Base-by-base conservation (phyloP, 108 stramenopile genomes). In the Parmales sp. region DNA sequence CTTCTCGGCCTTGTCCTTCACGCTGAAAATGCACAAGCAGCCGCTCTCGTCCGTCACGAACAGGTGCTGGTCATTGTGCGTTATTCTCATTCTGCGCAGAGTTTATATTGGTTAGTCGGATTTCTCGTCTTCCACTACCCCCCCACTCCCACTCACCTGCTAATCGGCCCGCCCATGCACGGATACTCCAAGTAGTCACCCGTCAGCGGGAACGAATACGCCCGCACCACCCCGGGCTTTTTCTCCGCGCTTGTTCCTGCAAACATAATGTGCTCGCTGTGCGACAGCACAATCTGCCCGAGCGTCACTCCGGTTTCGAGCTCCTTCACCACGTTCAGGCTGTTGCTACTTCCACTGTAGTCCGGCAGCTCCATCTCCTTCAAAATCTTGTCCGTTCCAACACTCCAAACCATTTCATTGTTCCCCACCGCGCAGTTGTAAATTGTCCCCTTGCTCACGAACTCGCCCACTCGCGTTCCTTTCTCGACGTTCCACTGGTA, bases 401-500 rank as follows among this genome's bases (percentile, higher is more conserved):
- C 82, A 11, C 78, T 64, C 31, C 78, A 78, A 2, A 80, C 51
- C 2, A 70, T 25, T 4, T 78, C 75, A 9, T 69, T 67, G 29
- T 74, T 74, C n/a, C 16, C 25, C 45, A 76, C 43, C 9, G 78
- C 79, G 38, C 67, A 69, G 44, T 64, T 63, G 74, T 77, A 81
- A 1, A 44, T 9, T n/a, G 48, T 65, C 13, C 77, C 80, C 76
- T 85, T 85, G 50, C 79, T 67, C 11, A 85, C 77, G 39, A 79
- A 83, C 31, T 85, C 84, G 25, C 77, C 78, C n/a, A 51, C 23
- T 37, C 82, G 75, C 38, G 66, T 78, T 28, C 75, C 82, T 16
- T 79, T 81, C 19, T 73, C 77, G 22, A 72, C 63, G 38, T 76
- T 65, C 83, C 83, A 86, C 51, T 70, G 67, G 77, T 86, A 86